Conservation (phyloP, 768 basidiomycete species). For the Termitomyces bulborhizus region DNA sequence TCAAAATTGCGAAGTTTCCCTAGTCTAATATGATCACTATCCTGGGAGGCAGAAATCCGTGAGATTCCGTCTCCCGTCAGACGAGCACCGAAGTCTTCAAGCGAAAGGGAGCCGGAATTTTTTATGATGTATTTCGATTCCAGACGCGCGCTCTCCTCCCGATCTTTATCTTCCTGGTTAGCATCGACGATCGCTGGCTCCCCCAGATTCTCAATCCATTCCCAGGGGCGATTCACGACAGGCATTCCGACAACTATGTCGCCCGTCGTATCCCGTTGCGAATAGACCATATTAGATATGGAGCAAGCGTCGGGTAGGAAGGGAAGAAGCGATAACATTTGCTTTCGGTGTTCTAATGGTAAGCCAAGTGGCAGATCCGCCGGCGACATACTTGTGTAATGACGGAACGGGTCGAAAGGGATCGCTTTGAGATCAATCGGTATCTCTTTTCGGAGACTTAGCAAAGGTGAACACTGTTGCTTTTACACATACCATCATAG, state of each 20-base stretch:
- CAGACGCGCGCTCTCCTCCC: constrained; percentile 31
- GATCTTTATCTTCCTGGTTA: constrained; percentile 35
- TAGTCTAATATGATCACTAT: constrained; percentile 28
- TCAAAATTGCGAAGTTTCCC: constrained; percentile 54
- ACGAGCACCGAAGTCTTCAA: constrained; percentile 64
- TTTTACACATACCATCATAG: constrained; percentile 53
- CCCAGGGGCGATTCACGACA: constrained; percentile 77
- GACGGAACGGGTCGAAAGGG: constrained; percentile 55
- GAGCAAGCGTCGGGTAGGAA: constrained; percentile 42
- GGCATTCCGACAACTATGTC: constrained; percentile 40
- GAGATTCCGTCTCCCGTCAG: constrained; percentile 56
- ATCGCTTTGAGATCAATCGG: constrained; percentile 50
- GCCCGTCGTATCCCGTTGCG: constrained; percentile 50
- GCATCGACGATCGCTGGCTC: constrained; percentile 40
- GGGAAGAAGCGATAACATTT: constrained; percentile 53
- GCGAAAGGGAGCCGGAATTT: constrained; percentile 65
- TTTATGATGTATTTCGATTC: constrained; percentile 35
- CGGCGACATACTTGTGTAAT: constrained; percentile 49
- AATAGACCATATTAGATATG: constrained; percentile 53
- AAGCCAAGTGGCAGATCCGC: constrained; percentile 49
- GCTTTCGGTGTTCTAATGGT: constrained; percentile 51
- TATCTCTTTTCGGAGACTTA: constrained; percentile 39
- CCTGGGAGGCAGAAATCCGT: constrained; percentile 19
- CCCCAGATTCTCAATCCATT: constrained; percentile 79
- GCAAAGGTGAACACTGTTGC: not conserved